Base-by-base conservation (phyloP, 306 rosid genomes). In the Urtica urens region DNA sequence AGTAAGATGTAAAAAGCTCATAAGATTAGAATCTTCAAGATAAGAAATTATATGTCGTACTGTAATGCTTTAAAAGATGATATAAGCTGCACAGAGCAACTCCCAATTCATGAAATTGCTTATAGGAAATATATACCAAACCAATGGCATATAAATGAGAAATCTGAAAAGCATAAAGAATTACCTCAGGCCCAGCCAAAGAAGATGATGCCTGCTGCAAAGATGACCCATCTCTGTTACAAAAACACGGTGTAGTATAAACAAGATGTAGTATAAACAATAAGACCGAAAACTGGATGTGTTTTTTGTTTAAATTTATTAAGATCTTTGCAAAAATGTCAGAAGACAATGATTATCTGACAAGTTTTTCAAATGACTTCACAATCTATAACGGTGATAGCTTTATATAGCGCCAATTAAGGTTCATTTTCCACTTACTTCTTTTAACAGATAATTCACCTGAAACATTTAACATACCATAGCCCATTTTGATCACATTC, bases 161-260 rank as follows among this genome's bases (percentile, higher is more conserved):
- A 38, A 30, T 52, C 15, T 22, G 18, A 39, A 48, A n/a, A 24
- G 29, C 7, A 30, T 14, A 50, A 30, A 7, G 0, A 16, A 24
- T 3, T 35, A 58, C 65, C 71, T 66, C 60, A 28, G 47, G 5
- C 9, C 41, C 42, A 33, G 55, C 50, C 2, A 45, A 49, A 58
- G 71, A 66, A 58, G 65, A 51, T 38, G 71, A 51, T 51, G 42
- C 43, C 50, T 58, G 54, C 41, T 66, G 71, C 46, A 39, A 25
- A 2, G 51, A 66, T 45, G 60, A 51, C 20, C 35, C 21, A 40
- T 45, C 55, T 26, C 65, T 38, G 45, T 20, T 1, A 49, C 42
- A 8, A 50, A 19, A 21, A 42, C n/a, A n/a, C n/a, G 56, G 43
- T 14, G 6, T 2, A 23, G 20, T 29, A 16, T 47, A 23, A 13